Conservation (phyloP, 1,284 basidiomycete species). For the Moniliella sp. region DNA sequence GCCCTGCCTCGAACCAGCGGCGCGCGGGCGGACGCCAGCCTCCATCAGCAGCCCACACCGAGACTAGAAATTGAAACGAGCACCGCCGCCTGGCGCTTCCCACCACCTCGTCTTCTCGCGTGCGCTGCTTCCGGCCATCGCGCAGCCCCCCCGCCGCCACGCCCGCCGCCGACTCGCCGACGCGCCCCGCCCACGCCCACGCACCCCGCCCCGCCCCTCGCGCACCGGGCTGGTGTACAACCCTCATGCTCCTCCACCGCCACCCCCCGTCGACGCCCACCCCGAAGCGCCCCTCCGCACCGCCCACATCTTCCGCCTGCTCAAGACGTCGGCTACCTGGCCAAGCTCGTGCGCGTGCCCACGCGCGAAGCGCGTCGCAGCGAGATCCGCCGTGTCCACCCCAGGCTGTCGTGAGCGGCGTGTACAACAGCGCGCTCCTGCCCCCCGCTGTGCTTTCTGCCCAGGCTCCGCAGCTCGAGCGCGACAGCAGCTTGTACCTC, state of each 20-base stretch:
- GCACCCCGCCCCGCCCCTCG: too few relatives aligned
- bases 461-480: conserved; percentile 53
- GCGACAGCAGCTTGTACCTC: conserved; percentile 64
- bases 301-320: conserved; percentile 47
- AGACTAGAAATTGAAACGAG: conserved; percentile 4
- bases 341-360: conserved; percentile 48
- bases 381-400: conserved; percentile 71
- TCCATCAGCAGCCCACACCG: too few relatives aligned
- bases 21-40: too few relatives aligned
- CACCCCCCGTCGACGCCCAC: conserved; percentile 40
- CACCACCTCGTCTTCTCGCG: conserved; percentile 3
- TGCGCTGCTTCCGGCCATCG: conserved; percentile 4
- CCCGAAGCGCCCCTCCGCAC: conserved; percentile 74
- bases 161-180: too few relatives aligned
- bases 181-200: too few relatives aligned
- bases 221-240: conserved; percentile 76
- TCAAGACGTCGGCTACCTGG: conserved; percentile 46
- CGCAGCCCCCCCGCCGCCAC: neutral
- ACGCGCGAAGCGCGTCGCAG: conserved; percentile 52
- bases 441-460: conserved; percentile 34
- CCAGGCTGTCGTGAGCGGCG: conserved; percentile 70
- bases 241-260: conserved; percentile 62
- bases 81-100: conserved; percentile 3
- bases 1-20: too few relatives aligned
- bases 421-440: conserved; percentile 46